These are phyloP conservation scores for Barbatosphaeria neglecta DNA, from an alignment of 495 filamentous ascomycete genomes.

Conservation along the genomic window DNA sequence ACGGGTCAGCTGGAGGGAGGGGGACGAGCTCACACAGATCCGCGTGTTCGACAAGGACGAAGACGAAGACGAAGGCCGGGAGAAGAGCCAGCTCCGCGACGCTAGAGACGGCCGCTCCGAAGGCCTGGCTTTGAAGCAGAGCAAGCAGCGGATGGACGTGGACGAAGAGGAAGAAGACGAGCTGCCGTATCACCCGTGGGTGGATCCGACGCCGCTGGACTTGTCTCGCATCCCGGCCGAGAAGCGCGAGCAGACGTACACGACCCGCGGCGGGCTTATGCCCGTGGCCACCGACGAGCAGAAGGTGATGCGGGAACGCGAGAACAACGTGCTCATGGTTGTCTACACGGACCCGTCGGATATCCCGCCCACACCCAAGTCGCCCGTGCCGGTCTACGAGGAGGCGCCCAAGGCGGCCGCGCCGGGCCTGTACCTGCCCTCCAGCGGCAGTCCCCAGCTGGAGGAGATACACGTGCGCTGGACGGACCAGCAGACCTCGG, in stretches of 20 bases:
- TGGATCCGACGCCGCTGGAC: constrained; percentile 32
- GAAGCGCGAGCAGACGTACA: constrained; percentile 38
- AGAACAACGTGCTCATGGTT: constrained; percentile 70
- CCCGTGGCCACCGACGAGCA: constrained; percentile 47
- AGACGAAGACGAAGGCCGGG: constrained; percentile 56
- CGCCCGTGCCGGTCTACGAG: constrained; percentile 37
- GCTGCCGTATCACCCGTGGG: constrained; percentile 10
- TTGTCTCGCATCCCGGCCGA: constrained; percentile 31
- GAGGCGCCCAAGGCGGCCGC: constrained; percentile 4
- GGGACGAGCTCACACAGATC: constrained; percentile 51
- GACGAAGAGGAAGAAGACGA: constrained; percentile 54
- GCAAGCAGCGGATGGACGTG: constrained; percentile 37
- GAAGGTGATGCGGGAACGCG: constrained; percentile 52
- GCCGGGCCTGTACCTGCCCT: constrained; percentile 7
- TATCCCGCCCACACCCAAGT: constrained; percentile 65
- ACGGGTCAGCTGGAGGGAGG: constrained; percentile 49
- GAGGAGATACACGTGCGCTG: constrained; percentile 22
- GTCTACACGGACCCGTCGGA: constrained; percentile 64
- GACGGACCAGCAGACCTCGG: constrained; percentile 9
- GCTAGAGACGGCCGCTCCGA: constrained; percentile 58
- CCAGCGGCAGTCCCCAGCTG: constrained; percentile 5
- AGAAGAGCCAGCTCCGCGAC: constrained; percentile 52
- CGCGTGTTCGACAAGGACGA: constrained; percentile 59
- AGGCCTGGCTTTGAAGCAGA: constrained; percentile 53
- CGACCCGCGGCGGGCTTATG: constrained; percentile 46